These are phyloP conservation scores for Ganoderma sinense DNA, from an alignment of 1,284 basidiomycete species.

Conservation along the genomic window DNA sequence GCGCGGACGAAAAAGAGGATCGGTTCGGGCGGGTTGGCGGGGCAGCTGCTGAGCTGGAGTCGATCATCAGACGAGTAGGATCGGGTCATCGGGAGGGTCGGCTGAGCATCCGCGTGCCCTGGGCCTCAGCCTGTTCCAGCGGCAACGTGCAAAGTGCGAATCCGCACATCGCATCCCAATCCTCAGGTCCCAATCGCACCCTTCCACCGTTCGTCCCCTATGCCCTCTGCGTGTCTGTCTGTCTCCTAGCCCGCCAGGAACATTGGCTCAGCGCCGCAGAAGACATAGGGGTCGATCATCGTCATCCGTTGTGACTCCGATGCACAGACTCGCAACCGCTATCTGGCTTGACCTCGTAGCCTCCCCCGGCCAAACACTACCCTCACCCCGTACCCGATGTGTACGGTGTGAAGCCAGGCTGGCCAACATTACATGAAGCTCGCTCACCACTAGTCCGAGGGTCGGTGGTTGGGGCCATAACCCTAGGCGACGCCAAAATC, in stretches of 20 bases:
- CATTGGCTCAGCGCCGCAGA: neutral
- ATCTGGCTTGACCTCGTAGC: neutral
- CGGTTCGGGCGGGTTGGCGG: neutral
- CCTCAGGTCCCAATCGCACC: neutral
- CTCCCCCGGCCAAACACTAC: neutral
- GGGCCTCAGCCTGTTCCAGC: neutral
- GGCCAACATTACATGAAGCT: neutral
- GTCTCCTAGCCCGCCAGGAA: neutral
- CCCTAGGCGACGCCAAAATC: neutral
- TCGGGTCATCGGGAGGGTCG: neutral
- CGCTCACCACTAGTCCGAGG: slow-evolving; percentile 12
- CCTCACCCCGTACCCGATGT: neutral
- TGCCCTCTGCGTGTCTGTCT: neutral
- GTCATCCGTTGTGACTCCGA: neutral
- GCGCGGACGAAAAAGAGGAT: neutral
- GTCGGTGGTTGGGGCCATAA: neutral
- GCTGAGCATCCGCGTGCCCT: neutral
- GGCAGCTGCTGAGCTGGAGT: too few relatives aligned
- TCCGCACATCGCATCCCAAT: neutral
- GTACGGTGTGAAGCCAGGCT: neutral
- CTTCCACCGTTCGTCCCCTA: neutral
- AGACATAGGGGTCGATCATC: slow-evolving; percentile 1
- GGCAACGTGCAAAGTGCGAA: neutral
- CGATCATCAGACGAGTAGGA: neutral
- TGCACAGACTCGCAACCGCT: neutral